A percentile compares a stretch with the other conserved stretches of the same genome.
Evolutionary conservation across 2,329 filamentous ascomycete genomes (phyloP).

Genomic region (Diaporthe sp.): DNA sequence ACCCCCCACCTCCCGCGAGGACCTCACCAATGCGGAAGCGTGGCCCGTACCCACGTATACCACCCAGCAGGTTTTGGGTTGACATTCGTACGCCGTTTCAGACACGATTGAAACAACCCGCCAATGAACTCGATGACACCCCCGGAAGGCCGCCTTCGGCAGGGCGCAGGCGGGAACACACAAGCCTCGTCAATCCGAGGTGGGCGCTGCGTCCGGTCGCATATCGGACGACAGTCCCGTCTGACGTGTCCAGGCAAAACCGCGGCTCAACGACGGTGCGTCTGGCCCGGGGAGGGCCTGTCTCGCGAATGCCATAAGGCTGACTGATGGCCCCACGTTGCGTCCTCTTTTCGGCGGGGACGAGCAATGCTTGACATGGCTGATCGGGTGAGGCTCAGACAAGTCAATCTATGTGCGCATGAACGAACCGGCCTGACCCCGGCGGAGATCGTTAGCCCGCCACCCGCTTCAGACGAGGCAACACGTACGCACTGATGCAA

Average conservation of each 20-base stretch:
- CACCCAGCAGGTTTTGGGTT: not conserved
- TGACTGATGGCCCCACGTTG: not conserved
- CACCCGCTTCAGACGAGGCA: slow-evolving; percentile 10
- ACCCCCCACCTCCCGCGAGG: slow-evolving; percentile 14
- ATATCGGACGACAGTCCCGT: slow-evolving; percentile 23
- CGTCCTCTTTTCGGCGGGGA: slow-evolving; percentile 6
- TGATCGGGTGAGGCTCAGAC: slow-evolving; percentile 8
- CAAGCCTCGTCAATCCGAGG: slow-evolving; percentile 6
- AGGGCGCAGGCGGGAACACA: not conserved
- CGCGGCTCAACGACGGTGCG: not conserved
- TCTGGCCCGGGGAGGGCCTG: not conserved
- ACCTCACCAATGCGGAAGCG: slow-evolving; percentile 14
- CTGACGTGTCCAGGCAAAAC: slow-evolving; percentile 19
- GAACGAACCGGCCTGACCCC: slow-evolving; percentile 25
- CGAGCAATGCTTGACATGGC: slow-evolving; percentile 4
- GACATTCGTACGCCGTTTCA: slow-evolving; percentile 18
- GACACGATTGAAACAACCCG: slow-evolving; percentile 1
- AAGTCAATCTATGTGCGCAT: not conserved
- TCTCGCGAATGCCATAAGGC: not conserved
- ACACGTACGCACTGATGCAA: slow-evolving; percentile 24
- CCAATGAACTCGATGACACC: slow-evolving; percentile 2
- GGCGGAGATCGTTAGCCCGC: slow-evolving; percentile 21
- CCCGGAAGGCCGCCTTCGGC: slow-evolving; percentile 3
- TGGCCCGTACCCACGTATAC: not conserved
- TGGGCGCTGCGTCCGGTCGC: not conserved